Conservation (phyloP, 176 grass and related monocot species). For the Areca catechu region DNA sequence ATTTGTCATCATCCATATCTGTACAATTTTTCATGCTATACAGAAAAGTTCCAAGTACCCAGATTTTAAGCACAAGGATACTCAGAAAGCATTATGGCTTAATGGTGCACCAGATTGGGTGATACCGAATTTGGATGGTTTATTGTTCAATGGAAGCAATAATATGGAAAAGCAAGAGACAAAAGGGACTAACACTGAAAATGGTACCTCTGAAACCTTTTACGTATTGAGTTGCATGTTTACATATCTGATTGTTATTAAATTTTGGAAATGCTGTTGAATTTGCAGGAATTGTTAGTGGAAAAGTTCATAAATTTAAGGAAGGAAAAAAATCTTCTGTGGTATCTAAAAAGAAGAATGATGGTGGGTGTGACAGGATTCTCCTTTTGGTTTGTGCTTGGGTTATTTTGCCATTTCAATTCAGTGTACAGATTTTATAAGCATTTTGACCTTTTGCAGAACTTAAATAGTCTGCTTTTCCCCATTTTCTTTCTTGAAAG, state of each 20-base stretch:
- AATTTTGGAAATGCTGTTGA: neutral
- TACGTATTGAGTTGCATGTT: neutral
- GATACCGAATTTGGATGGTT: constrained; percentile 27
- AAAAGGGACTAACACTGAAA: constrained; percentile 1
- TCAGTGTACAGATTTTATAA: no score
- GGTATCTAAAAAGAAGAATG: constrained; percentile 15
- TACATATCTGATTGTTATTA: no score
- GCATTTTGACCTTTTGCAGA: no score
- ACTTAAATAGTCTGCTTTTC: no score
- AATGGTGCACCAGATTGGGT: constrained; percentile 28
- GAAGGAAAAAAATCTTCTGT: constrained; percentile 16
- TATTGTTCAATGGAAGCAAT: constrained; percentile 32
- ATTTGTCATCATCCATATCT: no score
- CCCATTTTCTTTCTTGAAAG: no score
- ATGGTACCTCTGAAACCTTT: constrained; percentile 1
- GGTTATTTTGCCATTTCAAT: no score
- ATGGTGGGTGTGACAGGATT: constrained; percentile 17
- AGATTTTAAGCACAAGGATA: constrained; percentile 61
- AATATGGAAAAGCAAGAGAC: neutral
- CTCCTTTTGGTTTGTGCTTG: neutral
- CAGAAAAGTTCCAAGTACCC: constrained; percentile 46
- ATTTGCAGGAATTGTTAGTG: constrained; percentile 3
- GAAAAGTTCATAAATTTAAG: neutral
- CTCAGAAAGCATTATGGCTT: constrained; percentile 47
- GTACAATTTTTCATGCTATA: neutral